Percentiles rank a stretch among this genome's conserved stretches.
phyloP scores from a whole-genome alignment of 352 stramenopile genomes.

The Pythium grandisporangium region DNA sequence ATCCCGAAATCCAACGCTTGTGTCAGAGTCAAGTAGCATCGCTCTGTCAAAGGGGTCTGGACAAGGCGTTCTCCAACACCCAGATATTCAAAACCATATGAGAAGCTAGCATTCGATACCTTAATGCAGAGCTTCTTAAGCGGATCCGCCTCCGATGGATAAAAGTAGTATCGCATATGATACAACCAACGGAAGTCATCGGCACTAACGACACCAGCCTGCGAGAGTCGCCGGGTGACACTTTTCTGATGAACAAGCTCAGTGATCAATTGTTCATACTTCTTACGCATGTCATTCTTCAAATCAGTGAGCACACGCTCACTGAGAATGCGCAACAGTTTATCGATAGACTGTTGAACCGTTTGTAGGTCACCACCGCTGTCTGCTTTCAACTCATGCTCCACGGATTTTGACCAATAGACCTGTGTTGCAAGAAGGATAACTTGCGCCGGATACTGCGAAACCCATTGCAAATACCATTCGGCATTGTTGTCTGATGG shows the following conservation, averaged over 20 bases:
- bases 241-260: conserved; percentile 99
- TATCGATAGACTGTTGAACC: conserved; percentile 61
- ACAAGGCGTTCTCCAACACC: conserved; percentile 99
- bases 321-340: conserved; percentile 93
- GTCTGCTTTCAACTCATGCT: conserved; percentile 76
- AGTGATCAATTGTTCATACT: conserved; percentile 99
- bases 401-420: conserved; percentile 94
- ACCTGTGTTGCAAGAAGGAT: conserved; percentile 98
- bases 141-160: conserved; percentile 62
- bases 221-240: conserved; percentile 90
- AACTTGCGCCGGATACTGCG: conserved; percentile 96
- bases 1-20: conserved; percentile 98
- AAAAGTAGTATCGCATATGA: conserved; percentile 98
- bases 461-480: conserved; percentile 96
- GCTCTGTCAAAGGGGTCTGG: conserved; percentile 99
- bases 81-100: conserved; percentile 99
- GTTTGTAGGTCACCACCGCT: conserved; percentile 26
- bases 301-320: conserved; percentile 94
- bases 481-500: conserved; percentile 66
- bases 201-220: conserved; percentile 67
- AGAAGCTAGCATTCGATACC: conserved; percentile 97
- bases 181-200: conserved; percentile 99
- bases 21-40: conserved; percentile 99
- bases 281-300: conserved; percentile 93
- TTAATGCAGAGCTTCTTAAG: conserved; percentile 94